Base-by-base conservation (phyloP, 352 stramenopile species). In the Phytophthora pinifolia region DNA sequence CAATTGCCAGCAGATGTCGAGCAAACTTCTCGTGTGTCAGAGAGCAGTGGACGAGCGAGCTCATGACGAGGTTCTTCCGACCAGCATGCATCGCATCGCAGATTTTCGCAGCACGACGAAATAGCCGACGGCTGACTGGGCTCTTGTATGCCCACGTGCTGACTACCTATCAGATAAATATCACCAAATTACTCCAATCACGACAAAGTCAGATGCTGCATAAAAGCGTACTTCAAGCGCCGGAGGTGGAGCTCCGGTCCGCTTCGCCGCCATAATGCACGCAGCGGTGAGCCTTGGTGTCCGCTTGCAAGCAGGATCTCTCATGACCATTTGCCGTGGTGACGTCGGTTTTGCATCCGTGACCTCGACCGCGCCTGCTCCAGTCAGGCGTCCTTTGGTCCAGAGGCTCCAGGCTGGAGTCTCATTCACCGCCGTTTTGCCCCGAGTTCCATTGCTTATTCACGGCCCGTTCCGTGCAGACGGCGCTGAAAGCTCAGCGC, bases 91-190 rank as follows among this genome's bases (percentile, higher is more conserved):
- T 32, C 30, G 31, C 46, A 59, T 53, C 43, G 55, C 55, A 64
- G 54, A 49, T 65, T 59, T 47, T 59, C 48, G 41, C 43, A 59
- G 38, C 34, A 1, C 25, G 45, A 27, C n/a, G 54, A 62, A 57
- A 46, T 62, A 62, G 48, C 12, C 33, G 20, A 43, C 56, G 49
- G 8, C 2, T 42, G 14, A 55, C 54, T 62, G 31, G 36, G n/a
- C 6, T 10, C 45, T 54, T 54, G 43, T 60, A 60, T 44, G 35
- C 13, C 12, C 17, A n/a, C 9, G 44, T 13, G 56, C 58, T 66
- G 58, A 56, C 58, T 66, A 66, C 47, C 35, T n/a, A n/a, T n/a
- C 42, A 51, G 50, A 18, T 60, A 54, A 65, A 65, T 59, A 6
- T 27, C 22, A 4, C 22, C 22, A 27, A 27, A 42, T 65, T 54